phyloP scores from a whole-genome alignment of 371 early-diverging fungal species.

The Mucor plumbeus region DNA sequence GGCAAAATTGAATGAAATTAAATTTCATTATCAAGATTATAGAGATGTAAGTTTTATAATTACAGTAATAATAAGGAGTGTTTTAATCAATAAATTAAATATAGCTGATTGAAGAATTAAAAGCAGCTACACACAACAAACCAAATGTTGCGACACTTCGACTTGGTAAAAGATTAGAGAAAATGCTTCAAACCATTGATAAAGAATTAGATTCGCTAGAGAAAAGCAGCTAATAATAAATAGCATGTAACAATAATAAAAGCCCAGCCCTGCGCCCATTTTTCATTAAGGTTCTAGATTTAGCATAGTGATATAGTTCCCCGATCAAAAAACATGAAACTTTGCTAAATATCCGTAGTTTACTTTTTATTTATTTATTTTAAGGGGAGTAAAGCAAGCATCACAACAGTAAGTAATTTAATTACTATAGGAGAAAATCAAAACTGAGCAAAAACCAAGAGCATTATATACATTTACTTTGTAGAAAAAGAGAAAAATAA shows the following conservation, averaged over 20 bases:
- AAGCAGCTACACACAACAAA: constrained; percentile 59
- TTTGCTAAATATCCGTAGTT: not conserved
- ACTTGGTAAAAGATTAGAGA: constrained; percentile 64
- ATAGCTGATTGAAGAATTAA: constrained; percentile 60
- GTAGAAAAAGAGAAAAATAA: not conserved
- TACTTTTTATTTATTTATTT: not conserved
- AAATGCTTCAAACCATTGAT: constrained; percentile 73
- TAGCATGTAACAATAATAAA: not conserved
- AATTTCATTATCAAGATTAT: constrained; percentile 68
- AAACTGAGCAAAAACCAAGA: too few relatives aligned
- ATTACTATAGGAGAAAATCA: not conserved
- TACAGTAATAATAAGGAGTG: constrained; percentile 46
- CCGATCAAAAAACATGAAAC: constrained; percentile 5
- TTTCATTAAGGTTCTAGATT: constrained; percentile 4
- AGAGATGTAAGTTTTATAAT: constrained; percentile 53
- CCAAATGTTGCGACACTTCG: constrained; percentile 61
- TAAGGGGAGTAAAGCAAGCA: not conserved
- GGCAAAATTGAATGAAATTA: constrained; percentile 69
- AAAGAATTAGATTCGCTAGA: constrained; percentile 63
- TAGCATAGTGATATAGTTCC: not conserved
- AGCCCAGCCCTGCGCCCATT: not conserved
- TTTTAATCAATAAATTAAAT: too few relatives aligned
- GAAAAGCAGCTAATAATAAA: constrained; percentile 36
- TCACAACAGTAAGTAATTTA: not conserved
- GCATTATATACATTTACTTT: too few relatives aligned